Evolutionary conservation across 768 basidiomycete species (phyloP).

Genomic region (Tricholoma furcatifolium): DNA sequence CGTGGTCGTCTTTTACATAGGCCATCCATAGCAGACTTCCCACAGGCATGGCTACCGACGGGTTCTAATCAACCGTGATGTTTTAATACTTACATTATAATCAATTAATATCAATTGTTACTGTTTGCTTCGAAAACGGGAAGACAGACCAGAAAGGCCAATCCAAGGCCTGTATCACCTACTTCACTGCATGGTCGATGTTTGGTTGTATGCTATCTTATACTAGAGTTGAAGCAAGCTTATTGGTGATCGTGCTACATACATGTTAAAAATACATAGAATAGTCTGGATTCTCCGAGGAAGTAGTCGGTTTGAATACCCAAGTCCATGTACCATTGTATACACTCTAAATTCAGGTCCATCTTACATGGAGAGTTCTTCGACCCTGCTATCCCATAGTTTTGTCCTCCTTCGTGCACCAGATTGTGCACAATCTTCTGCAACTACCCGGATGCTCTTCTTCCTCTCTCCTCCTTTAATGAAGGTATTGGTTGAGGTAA

Average conservation of each 20-base stretch:
- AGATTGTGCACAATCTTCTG: conserved; percentile 60
- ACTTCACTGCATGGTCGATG: too few relatives aligned
- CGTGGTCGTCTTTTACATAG: conserved; percentile 50
- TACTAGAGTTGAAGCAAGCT: too few relatives aligned
- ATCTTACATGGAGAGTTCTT: conserved; percentile 35
- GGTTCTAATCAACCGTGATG: neutral
- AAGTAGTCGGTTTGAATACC: too few relatives aligned
- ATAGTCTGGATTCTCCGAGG: too few relatives aligned
- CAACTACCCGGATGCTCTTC: conserved; percentile 84
- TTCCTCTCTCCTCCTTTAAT: conserved; percentile 12
- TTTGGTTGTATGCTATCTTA: too few relatives aligned
- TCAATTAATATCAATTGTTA: conserved; percentile 4
- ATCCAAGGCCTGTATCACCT: too few relatives aligned
- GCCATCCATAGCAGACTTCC: conserved; percentile 78
- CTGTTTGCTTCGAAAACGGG: neutral
- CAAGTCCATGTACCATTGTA: neutral
- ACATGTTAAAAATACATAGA: too few relatives aligned
- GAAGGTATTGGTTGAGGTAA: conserved; percentile 44
- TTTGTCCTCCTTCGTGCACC: conserved; percentile 35
- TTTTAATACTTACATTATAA: neutral
- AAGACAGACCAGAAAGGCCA: too few relatives aligned
- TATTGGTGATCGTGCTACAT: too few relatives aligned
- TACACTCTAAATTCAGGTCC: neutral
- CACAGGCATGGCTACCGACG: conserved; percentile 76
- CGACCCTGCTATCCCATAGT: conserved; percentile 41